phyloP scores from a whole-genome alignment of 2,329 filamentous ascomycete genomes.

The Aspergillus sp. region DNA sequence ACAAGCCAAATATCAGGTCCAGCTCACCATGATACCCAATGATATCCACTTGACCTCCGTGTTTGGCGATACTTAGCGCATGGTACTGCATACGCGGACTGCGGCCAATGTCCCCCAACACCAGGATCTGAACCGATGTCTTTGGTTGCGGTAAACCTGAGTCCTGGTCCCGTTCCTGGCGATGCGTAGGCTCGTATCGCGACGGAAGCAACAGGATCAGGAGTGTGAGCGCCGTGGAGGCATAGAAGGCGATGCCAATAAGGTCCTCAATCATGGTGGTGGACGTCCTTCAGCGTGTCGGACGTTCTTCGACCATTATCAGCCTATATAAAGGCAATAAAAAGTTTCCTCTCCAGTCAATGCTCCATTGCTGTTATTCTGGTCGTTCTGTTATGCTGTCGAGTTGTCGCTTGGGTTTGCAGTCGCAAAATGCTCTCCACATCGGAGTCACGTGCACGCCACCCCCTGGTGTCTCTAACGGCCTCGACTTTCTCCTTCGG shows the following conservation, averaged over 20 bases:
- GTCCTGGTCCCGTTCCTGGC: slow-evolving; percentile 11
- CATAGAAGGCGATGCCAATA: slow-evolving; percentile 30
- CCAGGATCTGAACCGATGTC: slow-evolving; percentile 67
- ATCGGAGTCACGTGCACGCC: not conserved
- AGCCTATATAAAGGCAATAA: not conserved
- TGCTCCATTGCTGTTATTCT: too few relatives aligned
- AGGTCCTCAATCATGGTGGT: slow-evolving; percentile 27
- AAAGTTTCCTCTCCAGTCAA: too few relatives aligned
- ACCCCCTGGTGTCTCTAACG: not conserved
- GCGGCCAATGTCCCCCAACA: slow-evolving; percentile 88
- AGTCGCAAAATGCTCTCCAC: not conserved
- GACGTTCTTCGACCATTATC: not conserved
- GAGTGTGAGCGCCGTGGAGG: slow-evolving; percentile 44
- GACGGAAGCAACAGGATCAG: slow-evolving; percentile 47
- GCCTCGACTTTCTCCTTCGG: not conserved
- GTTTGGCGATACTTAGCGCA: slow-evolving; percentile 79
- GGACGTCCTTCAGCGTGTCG: not conserved
- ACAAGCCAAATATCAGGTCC: not conserved
- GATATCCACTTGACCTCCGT: slow-evolving; percentile 71
- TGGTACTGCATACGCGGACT: slow-evolving; percentile 99
- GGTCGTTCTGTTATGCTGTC: not conserved
- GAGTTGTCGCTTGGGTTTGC: not conserved
- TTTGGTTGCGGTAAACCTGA: slow-evolving; percentile 20
- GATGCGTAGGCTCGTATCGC: slow-evolving; percentile 38
- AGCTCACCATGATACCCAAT: slow-evolving; percentile 73